Conservation (phyloP, 2,329 filamentous ascomycete genomes). For the Aureobasidium sp. region DNA sequence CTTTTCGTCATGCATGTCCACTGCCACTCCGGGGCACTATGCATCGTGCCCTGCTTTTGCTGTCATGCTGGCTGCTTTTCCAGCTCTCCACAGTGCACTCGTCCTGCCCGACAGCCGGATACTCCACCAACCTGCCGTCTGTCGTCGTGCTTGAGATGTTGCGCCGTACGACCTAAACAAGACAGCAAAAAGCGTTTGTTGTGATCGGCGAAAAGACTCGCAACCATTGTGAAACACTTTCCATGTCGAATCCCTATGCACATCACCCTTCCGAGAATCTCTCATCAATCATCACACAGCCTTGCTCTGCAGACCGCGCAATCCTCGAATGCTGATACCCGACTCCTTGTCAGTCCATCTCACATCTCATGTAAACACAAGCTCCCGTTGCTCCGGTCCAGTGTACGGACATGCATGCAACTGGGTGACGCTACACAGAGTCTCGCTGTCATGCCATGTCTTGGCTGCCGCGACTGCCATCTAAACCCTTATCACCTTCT, state of each 20-base stretch:
- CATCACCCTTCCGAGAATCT: neutral
- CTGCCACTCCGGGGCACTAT: neutral
- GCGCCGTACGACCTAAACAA: slow-evolving; percentile 10
- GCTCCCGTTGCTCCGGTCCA: neutral
- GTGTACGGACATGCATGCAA: neutral
- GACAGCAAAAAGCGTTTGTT: neutral
- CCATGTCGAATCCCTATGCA: slow-evolving; percentile 9
- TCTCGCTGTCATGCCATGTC: slow-evolving; percentile 3
- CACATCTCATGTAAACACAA: neutral
- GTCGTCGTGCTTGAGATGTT: neutral
- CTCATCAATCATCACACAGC: neutral
- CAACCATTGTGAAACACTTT: slow-evolving; percentile 10
- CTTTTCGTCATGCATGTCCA: slow-evolving; percentile 7
- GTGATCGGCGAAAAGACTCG: slow-evolving; percentile 1
- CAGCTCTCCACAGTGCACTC: neutral
- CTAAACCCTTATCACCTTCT: neutral
- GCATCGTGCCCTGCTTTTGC: neutral
- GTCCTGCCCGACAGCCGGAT: neutral
- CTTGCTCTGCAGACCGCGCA: neutral
- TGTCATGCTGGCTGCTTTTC: neutral
- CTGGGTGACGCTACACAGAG: neutral
- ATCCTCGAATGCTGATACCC: neutral
- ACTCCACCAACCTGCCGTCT: slow-evolving; percentile 9
- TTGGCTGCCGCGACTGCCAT: slow-evolving; percentile 6
- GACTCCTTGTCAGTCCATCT: neutral